Conservation (phyloP, 805 yeast species). For the Suhomyces sp. region DNA sequence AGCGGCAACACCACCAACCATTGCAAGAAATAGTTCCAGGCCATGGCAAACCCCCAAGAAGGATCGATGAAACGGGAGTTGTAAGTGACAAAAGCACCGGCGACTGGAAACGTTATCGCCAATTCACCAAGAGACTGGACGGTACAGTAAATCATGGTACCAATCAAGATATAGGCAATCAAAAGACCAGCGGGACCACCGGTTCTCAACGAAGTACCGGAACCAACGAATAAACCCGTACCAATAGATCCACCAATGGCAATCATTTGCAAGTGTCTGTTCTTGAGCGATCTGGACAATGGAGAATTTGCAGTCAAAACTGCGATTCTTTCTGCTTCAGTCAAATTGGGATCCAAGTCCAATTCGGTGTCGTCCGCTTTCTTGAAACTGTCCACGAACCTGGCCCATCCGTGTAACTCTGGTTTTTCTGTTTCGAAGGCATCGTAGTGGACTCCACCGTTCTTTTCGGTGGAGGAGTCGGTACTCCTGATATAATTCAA, state of each 20-base stretch:
- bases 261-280: constrained; percentile 75
- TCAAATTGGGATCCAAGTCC: constrained; percentile 45
- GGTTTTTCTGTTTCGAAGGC: constrained; percentile 24
- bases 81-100: constrained; percentile 50
- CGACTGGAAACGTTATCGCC: constrained; percentile 44
- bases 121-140: constrained; percentile 47
- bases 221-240: constrained; percentile 77
- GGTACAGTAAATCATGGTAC: constrained; percentile 36
- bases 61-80: constrained; percentile 66
- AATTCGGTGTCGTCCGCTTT: constrained; percentile 33
- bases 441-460: constrained; percentile 38
- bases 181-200: constrained; percentile 71
- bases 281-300: constrained; percentile 50
- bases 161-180: constrained; percentile 40
- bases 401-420: constrained; percentile 15
- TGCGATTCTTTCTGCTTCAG: constrained; percentile 48
- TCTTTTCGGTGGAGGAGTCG: constrained; percentile 35
- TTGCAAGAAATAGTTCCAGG: constrained; percentile 68
- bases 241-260: constrained; percentile 85
- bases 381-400: constrained; percentile 32
- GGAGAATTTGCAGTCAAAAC: constrained; percentile 47
- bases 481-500: constrained; percentile 41
- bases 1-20: constrained; percentile 65
- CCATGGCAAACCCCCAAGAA: constrained; percentile 69
- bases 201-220: constrained; percentile 56